Evolutionary conservation across 306 rosid species (phyloP).

Genomic region (Lupinus albus): DNA sequence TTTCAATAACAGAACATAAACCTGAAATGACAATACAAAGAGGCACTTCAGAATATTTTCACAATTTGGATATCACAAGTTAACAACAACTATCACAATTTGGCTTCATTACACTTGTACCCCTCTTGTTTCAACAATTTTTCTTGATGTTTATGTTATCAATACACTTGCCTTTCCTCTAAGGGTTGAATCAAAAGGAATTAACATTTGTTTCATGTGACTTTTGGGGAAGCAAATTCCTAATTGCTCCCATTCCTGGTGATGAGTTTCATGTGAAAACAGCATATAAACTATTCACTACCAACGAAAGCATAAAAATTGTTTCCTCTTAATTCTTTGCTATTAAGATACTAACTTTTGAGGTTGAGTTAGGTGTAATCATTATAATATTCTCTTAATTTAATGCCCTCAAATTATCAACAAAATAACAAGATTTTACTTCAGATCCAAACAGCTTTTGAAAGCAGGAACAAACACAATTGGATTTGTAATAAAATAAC

Average conservation of each 20-base stretch:
- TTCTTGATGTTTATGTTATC: too few species aligned
- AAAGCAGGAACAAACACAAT: neutral
- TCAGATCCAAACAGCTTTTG: neutral
- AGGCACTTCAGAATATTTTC: slow-evolving; percentile 21
- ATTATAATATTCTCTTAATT: too few species aligned
- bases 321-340: neutral
- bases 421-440: neutral
- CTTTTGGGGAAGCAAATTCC: too few species aligned
- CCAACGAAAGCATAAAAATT: slow-evolving; percentile 14
- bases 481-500: neutral
- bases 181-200: too few species aligned
- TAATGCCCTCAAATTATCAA: slow-evolving; percentile 7
- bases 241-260: too few species aligned
- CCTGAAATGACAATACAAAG: slow-evolving; percentile 52
- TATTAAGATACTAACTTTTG: too few species aligned
- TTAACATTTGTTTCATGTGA: too few species aligned
- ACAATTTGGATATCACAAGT: slow-evolving; percentile 7
- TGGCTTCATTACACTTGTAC: too few species aligned
- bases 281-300: neutral
- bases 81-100: neutral
- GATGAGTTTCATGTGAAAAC: slow-evolving; percentile 4
- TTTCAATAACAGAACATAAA: slow-evolving; percentile 29
- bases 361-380: too few species aligned
- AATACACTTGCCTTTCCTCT: too few species aligned
- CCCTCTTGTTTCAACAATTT: too few species aligned